A percentile compares a stretch with the other conserved stretches of the same genome.
Conservation (phyloP, 805 yeast species). For the Lipomyces yamanashiensis region DNA sequence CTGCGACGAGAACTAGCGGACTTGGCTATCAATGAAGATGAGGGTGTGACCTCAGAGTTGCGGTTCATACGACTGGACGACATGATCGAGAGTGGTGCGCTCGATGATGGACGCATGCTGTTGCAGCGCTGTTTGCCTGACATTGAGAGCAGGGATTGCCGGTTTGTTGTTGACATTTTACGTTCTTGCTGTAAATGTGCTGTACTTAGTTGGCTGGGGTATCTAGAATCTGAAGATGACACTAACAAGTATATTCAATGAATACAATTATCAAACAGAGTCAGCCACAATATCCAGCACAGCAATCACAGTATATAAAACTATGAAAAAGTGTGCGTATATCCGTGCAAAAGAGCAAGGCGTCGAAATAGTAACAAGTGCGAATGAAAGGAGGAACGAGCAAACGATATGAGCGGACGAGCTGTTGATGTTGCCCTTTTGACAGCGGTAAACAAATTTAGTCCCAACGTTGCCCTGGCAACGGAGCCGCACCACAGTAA, state of each 20-base stretch:
- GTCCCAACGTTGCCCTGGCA: slow-evolving; percentile 11
- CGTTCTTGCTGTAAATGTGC: not conserved
- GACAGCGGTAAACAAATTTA: slow-evolving; percentile 3
- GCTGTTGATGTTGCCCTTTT: slow-evolving; percentile 1
- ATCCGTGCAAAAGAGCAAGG: too few relatives aligned
- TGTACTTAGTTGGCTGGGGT: not conserved
- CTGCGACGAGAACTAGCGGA: not conserved
- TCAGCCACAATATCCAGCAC: too few relatives aligned
- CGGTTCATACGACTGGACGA: slow-evolving; percentile 30
- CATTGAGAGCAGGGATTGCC: slow-evolving; percentile 9
- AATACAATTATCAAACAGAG: too few relatives aligned
- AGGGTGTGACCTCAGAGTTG: slow-evolving; percentile 23
- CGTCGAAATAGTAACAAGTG: too few relatives aligned
- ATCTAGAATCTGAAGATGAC: not conserved
- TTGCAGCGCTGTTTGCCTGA: slow-evolving; percentile 17
- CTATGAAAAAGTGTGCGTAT: too few relatives aligned
- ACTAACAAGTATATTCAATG: too few relatives aligned
- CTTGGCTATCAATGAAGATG: slow-evolving; percentile 6
- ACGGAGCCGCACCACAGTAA: slow-evolving; percentile 9
- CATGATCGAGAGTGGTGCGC: slow-evolving; percentile 21
- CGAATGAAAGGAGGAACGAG: not conserved
- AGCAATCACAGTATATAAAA: too few relatives aligned
- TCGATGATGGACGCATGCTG: slow-evolving; percentile 36
- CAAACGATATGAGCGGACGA: not conserved
- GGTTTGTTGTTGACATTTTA: slow-evolving; percentile 2